Evolutionary conservation across 78 protist genomes (phyloP).

Genomic region (Dictyostelium brefeldianum): DNA sequence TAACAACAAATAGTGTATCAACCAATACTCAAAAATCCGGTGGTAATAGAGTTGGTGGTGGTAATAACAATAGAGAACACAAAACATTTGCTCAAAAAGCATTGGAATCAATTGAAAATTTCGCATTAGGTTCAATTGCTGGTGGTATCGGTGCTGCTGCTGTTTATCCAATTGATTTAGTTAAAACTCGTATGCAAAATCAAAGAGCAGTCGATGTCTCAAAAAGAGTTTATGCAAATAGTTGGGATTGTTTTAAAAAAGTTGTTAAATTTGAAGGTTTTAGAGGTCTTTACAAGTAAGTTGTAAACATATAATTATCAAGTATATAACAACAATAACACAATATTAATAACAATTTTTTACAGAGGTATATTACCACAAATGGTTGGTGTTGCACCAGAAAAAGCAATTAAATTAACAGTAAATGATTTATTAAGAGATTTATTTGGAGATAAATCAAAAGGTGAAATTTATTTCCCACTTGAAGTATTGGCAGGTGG

Average conservation of each 20-base stretch:
- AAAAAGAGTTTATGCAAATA: conserved; percentile 73
- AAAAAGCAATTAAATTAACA: conserved; percentile 91
- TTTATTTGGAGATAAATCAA: conserved; percentile 76
- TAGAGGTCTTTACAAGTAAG: conserved; percentile 69
- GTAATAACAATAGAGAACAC: not conserved
- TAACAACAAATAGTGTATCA: not conserved
- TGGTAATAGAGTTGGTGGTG: too few relatives aligned
- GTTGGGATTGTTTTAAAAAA: conserved; percentile 88
- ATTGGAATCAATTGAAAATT: conserved; percentile 51
- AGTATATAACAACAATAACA: too few relatives aligned
- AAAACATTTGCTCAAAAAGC: conserved; percentile 26
- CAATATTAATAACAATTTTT: too few relatives aligned
- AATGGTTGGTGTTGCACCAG: conserved; percentile 94
- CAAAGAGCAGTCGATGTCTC: conserved; percentile 81
- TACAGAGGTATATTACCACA: conserved; percentile 88
- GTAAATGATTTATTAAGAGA: conserved; percentile 87
- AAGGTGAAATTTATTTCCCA: conserved; percentile 87
- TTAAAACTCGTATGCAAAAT: conserved; percentile 90
- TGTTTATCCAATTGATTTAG: conserved; percentile 91
- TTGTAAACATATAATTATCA: too few relatives aligned
- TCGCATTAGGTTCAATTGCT: conserved; percentile 88
- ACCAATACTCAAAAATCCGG: not conserved
- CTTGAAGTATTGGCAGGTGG: conserved; percentile 90
- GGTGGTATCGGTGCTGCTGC: conserved; percentile 90
- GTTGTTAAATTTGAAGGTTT: conserved; percentile 81